Percentiles rank a stretch among this genome's conserved stretches.
These are phyloP conservation scores for Gaultheria prostrata DNA, from an alignment of 148 eudicot genomes.

Conservation along the genomic window DNA sequence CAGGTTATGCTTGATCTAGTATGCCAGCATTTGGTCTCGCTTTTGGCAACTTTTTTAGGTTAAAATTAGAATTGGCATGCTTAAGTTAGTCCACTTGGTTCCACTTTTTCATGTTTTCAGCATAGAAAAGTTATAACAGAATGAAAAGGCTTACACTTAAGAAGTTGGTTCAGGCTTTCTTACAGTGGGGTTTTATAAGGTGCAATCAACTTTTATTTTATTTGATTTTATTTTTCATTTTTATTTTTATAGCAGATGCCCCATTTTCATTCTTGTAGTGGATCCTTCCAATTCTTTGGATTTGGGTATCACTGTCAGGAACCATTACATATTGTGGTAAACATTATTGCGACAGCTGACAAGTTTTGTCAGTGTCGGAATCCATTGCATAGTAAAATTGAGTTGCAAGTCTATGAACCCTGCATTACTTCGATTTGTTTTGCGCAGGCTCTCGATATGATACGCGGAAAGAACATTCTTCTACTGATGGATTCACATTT, in stretches of 20 bases:
- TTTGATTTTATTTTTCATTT: too few relatives aligned
- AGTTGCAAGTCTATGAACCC: background rate
- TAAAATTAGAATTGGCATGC: slow-evolving; percentile 2
- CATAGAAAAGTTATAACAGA: background rate
- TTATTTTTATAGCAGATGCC: background rate
- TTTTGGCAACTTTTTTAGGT: background rate
- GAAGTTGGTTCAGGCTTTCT: background rate
- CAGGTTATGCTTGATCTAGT: background rate
- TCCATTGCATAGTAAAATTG: background rate
- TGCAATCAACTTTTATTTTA: background rate
- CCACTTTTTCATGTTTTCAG: background rate
- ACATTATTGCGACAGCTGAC: background rate
- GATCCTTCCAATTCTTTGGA: background rate
- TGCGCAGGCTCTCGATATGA: slow-evolving; percentile 93
- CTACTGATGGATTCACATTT: slow-evolving; percentile 87
- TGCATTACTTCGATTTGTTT: slow-evolving; percentile 1
- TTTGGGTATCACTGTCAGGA: background rate
- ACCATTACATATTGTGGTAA: background rate
- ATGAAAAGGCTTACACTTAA: background rate
- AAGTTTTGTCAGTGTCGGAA: background rate
- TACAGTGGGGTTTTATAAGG: background rate
- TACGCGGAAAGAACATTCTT: slow-evolving; percentile 75
- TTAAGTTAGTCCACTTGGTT: slow-evolving; percentile 5
- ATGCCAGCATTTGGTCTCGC: background rate
- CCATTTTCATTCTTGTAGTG: background rate